A percentile compares a stretch with the other conserved stretches of the same genome.
Evolutionary conservation across 2,329 filamentous ascomycete genomes (phyloP).

Genomic region (Remersonia thermophila): DNA sequence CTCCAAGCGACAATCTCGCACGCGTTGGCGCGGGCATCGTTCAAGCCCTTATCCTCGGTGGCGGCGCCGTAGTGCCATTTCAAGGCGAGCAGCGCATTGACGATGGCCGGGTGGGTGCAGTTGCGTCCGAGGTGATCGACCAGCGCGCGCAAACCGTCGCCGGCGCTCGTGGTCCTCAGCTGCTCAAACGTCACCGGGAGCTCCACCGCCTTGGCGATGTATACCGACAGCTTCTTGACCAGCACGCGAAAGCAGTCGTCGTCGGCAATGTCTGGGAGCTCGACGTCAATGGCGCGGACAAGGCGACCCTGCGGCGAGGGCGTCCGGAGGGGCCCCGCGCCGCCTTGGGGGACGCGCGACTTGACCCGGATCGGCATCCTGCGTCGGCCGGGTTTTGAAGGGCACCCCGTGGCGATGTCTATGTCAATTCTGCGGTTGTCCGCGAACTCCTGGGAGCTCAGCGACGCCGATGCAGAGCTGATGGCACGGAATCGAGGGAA

Average conservation of each 20-base stretch:
- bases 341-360: conserved; percentile 21
- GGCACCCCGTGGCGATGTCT: too few relatives aligned
- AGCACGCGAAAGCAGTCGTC: conserved; percentile 51
- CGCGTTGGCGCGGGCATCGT: conserved; percentile 56
- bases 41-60: conserved; percentile 51
- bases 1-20: conserved; percentile 76
- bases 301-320: conserved; percentile 21
- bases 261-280: conserved; percentile 44
- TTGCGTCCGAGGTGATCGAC: conserved; percentile 51
- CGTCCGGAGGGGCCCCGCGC: conserved; percentile 19
- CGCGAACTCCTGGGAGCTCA: too few relatives aligned
- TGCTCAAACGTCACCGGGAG: conserved; percentile 63
- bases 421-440: too few relatives aligned
- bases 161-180: conserved; percentile 52
- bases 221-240: conserved; percentile 56
- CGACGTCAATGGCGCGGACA: conserved; percentile 4
- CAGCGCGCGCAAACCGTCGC: conserved; percentile 43
- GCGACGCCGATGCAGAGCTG: too few relatives aligned
- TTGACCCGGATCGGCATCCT: conserved; percentile 29
- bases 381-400: too few relatives aligned
- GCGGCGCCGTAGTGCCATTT: conserved; percentile 61
- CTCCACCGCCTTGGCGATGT: conserved; percentile 44
- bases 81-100: conserved; percentile 63
- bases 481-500: too few relatives aligned
- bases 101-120: conserved; percentile 56